Base-by-base conservation (phyloP, 2,329 filamentous ascomycete genomes). In the Knufia petricola region DNA sequence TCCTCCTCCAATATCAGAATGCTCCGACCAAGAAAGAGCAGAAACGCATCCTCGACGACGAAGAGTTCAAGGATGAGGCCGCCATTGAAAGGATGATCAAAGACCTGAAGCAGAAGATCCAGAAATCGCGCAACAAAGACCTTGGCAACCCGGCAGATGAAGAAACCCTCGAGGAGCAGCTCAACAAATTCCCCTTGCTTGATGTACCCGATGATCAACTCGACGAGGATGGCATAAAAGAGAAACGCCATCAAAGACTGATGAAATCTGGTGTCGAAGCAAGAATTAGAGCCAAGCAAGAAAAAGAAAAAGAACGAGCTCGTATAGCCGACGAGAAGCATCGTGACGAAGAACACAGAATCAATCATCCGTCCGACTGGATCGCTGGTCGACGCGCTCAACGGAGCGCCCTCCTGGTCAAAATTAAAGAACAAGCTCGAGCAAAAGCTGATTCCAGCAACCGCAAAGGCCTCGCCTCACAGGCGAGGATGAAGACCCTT, bases 401-500 rank as follows among this genome's bases (percentile, higher is more conserved):
- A 19, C 83, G 87, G 40, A 72, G 77, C 58, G 77, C 78, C 19
- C 73, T 95, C 2, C 76, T 84, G 6, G 73, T 87, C 60, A 87
- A 81, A 66, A 94, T 98, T 66, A 95, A 94, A 66, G 90, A 96
- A 58, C 83, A 88, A 46, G 88, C 96, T 60, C 81, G 89, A 15
- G 77, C 95, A 52, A 95, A 95, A 69, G 87, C 88, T 37, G 92
- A 98, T 62, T 78, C 95, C 1, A 89, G 90, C 49, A 96, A 96
- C 67, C 85, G 92, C 62, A 98, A 98, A 66, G 95, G 89, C 0
- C 80, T 95, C 17, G 92, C 92, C 7, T 92, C 85, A 50, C 90
- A 96, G 66, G 94, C 94, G 69, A 85, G 92, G 54, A 98, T 98
- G 92, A 96, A 96, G 70, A 90, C 84, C 44, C 88, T 98, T 50